These are phyloP conservation scores for Neoascochyta sp. DNA, from an alignment of 2,329 filamentous ascomycete genomes.

Conservation along the genomic window DNA sequence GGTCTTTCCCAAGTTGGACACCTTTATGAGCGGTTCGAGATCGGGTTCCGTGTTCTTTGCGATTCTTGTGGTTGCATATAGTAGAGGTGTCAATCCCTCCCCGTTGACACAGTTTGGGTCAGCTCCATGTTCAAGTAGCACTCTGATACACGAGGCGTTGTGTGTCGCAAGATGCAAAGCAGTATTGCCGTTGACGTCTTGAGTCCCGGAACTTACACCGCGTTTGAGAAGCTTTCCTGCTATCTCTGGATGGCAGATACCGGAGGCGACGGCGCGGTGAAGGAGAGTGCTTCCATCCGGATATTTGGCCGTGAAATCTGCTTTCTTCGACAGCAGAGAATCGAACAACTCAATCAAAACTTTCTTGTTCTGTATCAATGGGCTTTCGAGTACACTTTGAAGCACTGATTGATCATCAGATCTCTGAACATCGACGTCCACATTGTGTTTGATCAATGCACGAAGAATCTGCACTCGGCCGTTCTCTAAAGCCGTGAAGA, in stretches of 20 bases:
- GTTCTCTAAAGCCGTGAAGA: conserved; percentile 32
- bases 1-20: conserved; percentile 17
- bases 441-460: too few species aligned
- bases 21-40: conserved; percentile 22
- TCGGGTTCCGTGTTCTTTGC: too few species aligned
- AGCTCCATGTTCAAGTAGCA: conserved; percentile 24
- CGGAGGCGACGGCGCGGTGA: conserved; percentile 21
- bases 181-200: conserved; percentile 24
- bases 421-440: too few species aligned
- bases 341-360: conserved; percentile 19
- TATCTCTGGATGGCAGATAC: conserved; percentile 15
- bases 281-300: conserved; percentile 30
- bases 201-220: conserved; percentile 18
- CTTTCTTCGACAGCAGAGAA: conserved; percentile 23
- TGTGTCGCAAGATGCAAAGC: conserved; percentile 25
- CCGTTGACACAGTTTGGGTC: too few species aligned
- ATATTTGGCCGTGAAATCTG: conserved; percentile 19
- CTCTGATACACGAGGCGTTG: conserved; percentile 19
- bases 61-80: too few species aligned
- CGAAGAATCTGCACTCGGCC: too few species aligned
- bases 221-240: conserved; percentile 21
- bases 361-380: conserved; percentile 22
- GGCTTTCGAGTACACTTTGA: too few species aligned
- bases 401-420: too few species aligned
- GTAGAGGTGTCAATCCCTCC: too few species aligned